Base-by-base conservation (phyloP, 805 yeast species). In the Spathaspora gorwiae region DNA sequence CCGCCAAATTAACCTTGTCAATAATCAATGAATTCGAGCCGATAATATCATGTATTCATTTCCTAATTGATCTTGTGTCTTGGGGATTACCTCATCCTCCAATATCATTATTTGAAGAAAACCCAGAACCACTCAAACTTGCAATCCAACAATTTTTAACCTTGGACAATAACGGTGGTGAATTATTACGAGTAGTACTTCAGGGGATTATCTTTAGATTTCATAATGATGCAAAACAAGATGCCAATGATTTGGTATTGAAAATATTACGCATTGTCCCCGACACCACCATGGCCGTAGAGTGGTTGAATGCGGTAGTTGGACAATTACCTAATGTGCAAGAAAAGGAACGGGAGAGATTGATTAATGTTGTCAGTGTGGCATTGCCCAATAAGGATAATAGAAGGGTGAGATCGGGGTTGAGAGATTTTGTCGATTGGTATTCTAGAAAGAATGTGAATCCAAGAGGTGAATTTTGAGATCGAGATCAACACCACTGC, bases 31-130 rank as follows among this genome's bases (percentile, higher is more conserved):
- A 88, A 57, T 75, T 73, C 47, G 94, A 86, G 49, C 84, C 96
- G 4, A 69, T 89, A 47, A 70, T 76, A 35, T 73, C 89, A 2
- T 79, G 84, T 14, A 66, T 90, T 46, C 90, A 88, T 57, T 89
- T 80, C 61, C 64, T 90, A 53, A 83, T 87, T 52, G 99, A 94
- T 61, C 72, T 89, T 32, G 65, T 87, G 19, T 79, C 90, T 6
- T 90, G 95, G 92, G 96, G 96, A 1, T 79, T 84, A 52, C 83
- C 77, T 26, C 70, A 78, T 8, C 90, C 96, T 2, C 96, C 97
- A 5, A 75, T 87, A 14, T 84, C 95, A 7, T 75, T 84, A 35
- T 74, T 78, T 44, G 74, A 72, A 26, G 78, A 74, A 15, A 78
- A 81, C 37, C 83, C 85, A 9, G 73, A 69, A n/a, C 33, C 37